phyloP scores from a whole-genome alignment of 1,139 yeast species.

The Sugiyamaella paludigena region DNA sequence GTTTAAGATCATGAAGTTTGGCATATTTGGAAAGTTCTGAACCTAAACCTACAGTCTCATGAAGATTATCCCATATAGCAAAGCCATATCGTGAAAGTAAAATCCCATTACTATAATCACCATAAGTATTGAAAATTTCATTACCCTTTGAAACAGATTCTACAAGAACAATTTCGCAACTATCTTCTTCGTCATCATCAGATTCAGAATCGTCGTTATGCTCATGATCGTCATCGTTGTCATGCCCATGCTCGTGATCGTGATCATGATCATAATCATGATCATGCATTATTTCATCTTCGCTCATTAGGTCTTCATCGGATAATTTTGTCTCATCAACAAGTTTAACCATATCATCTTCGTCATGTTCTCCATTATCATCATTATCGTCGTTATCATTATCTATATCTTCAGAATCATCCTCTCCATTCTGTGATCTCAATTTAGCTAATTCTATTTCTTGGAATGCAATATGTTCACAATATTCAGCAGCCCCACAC shows the following conservation, averaged over 20 bases:
- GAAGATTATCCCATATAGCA: conserved; percentile 52
- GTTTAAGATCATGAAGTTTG: conserved; percentile 40
- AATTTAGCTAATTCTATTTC: conserved; percentile 19
- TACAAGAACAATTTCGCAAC: conserved; percentile 44
- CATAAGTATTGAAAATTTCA: conserved; percentile 78
- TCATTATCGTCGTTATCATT: conserved; percentile 23
- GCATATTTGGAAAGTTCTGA: conserved; percentile 49
- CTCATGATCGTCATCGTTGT: conserved; percentile 33
- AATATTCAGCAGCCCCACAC: conserved; percentile 61
- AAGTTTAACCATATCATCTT: conserved; percentile 23
- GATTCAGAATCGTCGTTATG: conserved; percentile 32
- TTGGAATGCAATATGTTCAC: conserved; percentile 33
- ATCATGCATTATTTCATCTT: conserved; percentile 28
- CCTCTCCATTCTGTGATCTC: conserved; percentile 25
- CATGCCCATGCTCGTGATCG: conserved; percentile 33
- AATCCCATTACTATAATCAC: conserved; percentile 63
- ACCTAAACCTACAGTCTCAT: conserved; percentile 58
- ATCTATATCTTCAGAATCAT: conserved; percentile 34
- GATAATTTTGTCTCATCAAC: conserved; percentile 21
- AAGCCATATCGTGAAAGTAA: conserved; percentile 77
- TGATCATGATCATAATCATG: conserved; percentile 28
- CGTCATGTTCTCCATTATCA: conserved; percentile 19
- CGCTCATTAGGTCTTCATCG: conserved; percentile 28
- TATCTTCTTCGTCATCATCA: conserved; percentile 38
- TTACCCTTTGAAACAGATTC: conserved; percentile 44